Evolutionary conservation across 805 yeast species (phyloP).

Genomic region (Sugiyamaella americana): DNA sequence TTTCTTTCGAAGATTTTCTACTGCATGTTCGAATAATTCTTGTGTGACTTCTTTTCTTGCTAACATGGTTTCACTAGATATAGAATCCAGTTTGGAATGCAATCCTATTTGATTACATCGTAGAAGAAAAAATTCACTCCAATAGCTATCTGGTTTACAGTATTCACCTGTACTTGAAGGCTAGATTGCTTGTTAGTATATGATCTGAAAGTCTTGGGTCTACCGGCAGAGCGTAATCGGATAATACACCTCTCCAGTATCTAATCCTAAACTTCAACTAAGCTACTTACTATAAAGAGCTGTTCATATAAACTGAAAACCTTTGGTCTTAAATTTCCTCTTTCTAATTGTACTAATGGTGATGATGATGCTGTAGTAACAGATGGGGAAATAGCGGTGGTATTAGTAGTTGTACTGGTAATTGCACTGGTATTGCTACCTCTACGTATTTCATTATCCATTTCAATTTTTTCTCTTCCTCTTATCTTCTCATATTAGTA

Average conservation of each 20-base stretch:
- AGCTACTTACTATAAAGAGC: conserved; percentile 28
- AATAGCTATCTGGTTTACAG: conserved; percentile 18
- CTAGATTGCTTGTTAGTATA: too few relatives aligned
- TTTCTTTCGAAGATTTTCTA: conserved; percentile 16
- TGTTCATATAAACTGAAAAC: conserved; percentile 30
- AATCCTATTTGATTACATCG: conserved; percentile 21
- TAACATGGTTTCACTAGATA: conserved; percentile 22
- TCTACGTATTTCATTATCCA: background rate
- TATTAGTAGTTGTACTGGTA: background rate
- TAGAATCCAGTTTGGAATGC: conserved; percentile 20
- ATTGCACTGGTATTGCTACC: background rate
- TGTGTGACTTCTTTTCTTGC: conserved; percentile 11
- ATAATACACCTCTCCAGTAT: too few relatives aligned
- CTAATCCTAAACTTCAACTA: too few relatives aligned
- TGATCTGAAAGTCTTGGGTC: too few relatives aligned
- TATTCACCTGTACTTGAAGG: conserved; percentile 4
- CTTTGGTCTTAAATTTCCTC: conserved; percentile 30
- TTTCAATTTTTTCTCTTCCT: too few relatives aligned
- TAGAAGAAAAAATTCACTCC: conserved; percentile 22
- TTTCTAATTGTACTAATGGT: conserved; percentile 25
- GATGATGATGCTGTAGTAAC: conserved; percentile 14
- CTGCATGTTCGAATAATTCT: conserved; percentile 24
- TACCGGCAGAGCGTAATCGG: too few relatives aligned
- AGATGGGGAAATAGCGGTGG: background rate
- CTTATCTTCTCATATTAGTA: too few relatives aligned